These are phyloP conservation scores for Ustilago trichophora DNA, from an alignment of 1,284 basidiomycete species.

Conservation along the genomic window DNA sequence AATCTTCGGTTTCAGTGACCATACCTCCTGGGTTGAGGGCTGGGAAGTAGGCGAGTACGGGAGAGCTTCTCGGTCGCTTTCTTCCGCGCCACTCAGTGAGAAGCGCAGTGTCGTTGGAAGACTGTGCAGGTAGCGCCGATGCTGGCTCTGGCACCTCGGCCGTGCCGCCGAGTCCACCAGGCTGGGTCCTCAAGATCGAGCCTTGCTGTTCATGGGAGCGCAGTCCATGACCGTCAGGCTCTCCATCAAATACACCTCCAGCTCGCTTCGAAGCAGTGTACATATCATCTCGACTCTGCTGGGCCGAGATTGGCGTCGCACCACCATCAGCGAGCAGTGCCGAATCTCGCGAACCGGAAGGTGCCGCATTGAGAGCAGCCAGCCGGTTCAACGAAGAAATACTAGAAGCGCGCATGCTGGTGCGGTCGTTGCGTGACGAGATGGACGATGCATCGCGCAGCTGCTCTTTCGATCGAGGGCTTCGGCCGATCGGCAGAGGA, in stretches of 20 bases:
- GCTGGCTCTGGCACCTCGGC: no score
- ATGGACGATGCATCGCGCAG: slow-evolving; percentile 23
- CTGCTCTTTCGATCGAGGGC: slow-evolving; percentile 31
- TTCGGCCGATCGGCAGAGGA: slow-evolving; percentile 30
- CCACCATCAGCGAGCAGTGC: not conserved
- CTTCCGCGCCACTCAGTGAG: no score
- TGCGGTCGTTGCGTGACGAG: slow-evolving; percentile 16
- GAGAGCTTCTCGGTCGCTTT: no score
- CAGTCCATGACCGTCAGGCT: not conserved
- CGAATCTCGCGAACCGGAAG: not conserved
- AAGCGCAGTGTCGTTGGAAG: no score
- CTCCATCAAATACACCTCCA: no score
- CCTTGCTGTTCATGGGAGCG: not conserved
- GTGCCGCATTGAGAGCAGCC: slow-evolving; percentile 6
- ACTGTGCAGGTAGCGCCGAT: no score
- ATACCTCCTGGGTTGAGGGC: no score
- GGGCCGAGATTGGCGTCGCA: not conserved
- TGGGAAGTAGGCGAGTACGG: no score
- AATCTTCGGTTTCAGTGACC: no score
- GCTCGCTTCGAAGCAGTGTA: not conserved
- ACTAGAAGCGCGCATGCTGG: slow-evolving; percentile 16
- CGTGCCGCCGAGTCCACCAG: no score
- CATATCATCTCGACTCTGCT: not conserved
- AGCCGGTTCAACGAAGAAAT: slow-evolving; percentile 30
- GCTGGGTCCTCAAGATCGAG: not conserved